Conservation (phyloP, 2,329 filamentous ascomycete species). For the Fusarium tuaranense region DNA sequence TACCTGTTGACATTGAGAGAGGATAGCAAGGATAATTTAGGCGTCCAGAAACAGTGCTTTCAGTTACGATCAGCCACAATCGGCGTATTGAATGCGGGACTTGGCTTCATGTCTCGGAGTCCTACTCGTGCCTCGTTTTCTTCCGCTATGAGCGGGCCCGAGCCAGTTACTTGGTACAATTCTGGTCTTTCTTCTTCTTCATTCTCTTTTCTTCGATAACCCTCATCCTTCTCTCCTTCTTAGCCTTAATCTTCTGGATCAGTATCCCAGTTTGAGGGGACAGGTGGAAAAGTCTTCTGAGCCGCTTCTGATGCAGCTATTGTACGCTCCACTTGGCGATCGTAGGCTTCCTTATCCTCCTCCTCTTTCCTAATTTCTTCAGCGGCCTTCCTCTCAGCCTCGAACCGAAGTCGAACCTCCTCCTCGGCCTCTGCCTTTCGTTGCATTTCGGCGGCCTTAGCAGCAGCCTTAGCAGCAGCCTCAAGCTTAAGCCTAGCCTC, state of each 20-base stretch:
- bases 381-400: too few relatives aligned
- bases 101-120: neutral
- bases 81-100: neutral
- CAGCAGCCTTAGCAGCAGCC: neutral
- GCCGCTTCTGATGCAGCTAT: too few relatives aligned
- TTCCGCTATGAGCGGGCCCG: neutral
- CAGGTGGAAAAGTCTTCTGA: too few relatives aligned
- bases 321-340: too few relatives aligned
- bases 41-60: neutral
- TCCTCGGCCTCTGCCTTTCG: neutral
- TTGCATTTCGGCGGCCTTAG: too few relatives aligned
- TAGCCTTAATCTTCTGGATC: too few relatives aligned
- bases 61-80: neutral
- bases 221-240: too few relatives aligned
- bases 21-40: neutral
- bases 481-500: slow-evolving; percentile 56
- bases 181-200: neutral
- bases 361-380: neutral
- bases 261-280: too few relatives aligned
- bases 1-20: neutral
- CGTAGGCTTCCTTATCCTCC: neutral
- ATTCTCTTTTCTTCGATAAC: neutral
- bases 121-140: neutral
- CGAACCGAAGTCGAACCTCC: neutral
- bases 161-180: neutral